Conservation (phyloP, 2,329 filamentous ascomycete species). For the Teratosphaeriaceae sp. region DNA sequence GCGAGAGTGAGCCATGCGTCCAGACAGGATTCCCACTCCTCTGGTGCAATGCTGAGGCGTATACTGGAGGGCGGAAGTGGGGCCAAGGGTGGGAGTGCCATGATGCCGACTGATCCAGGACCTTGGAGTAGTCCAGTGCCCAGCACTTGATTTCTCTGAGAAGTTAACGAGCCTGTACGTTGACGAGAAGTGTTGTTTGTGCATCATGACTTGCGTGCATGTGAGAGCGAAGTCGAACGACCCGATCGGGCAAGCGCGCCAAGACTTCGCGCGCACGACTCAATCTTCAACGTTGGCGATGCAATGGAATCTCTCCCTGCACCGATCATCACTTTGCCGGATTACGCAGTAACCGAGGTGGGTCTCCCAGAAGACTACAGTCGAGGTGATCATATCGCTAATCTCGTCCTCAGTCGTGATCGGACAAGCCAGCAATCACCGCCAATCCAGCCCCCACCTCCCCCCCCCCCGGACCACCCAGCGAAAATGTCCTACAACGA, state of each 20-base stretch:
- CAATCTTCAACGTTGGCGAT: too few relatives aligned
- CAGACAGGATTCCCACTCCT: conserved; percentile 72
- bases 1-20: conserved; percentile 68
- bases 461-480: conserved; percentile 16
- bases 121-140: too few relatives aligned
- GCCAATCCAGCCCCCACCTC: conserved; percentile 21
- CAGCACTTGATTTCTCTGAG: too few relatives aligned
- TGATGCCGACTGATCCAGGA: too few relatives aligned
- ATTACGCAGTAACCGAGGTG: conserved; percentile 20
- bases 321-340: conserved; percentile 50
- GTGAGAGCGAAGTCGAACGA: conserved; percentile 3
- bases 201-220: not conserved
- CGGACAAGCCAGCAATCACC: conserved; percentile 3
- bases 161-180: too few relatives aligned
- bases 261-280: too few relatives aligned
- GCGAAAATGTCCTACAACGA: conserved; percentile 88
- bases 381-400: not conserved
- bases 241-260: too few relatives aligned
- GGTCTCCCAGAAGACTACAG: too few relatives aligned
- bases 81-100: conserved; percentile 61
- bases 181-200: too few relatives aligned
- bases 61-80: conserved; percentile 66
- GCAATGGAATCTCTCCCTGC: conserved; percentile 17
- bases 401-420: conserved; percentile 14
- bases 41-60: conserved; percentile 56